Conservation (phyloP, 805 yeast species). For the Yamadazyma takamatsuzukensis region DNA sequence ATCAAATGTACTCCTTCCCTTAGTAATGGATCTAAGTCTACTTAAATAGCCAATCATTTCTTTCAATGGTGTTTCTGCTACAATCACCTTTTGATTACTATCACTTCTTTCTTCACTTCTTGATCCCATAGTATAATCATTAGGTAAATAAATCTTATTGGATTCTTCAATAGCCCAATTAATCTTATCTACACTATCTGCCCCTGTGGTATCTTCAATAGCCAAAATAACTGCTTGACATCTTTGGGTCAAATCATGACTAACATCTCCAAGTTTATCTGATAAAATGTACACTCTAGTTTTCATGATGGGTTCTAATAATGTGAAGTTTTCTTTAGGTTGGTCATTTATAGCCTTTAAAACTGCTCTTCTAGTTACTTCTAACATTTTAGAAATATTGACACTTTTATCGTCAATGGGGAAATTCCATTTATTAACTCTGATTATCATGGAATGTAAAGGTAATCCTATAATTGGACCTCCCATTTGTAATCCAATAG, state of each 20-base stretch:
- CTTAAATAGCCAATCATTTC: slow-evolving; percentile 90
- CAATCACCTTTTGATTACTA: slow-evolving; percentile 50
- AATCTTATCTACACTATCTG: slow-evolving; percentile 30
- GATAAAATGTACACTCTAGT: slow-evolving; percentile 65
- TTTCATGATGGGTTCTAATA: slow-evolving; percentile 87
- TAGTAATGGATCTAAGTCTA: slow-evolving; percentile 75
- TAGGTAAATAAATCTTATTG: slow-evolving; percentile 64
- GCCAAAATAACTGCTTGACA: slow-evolving; percentile 72
- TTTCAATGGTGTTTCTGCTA: slow-evolving; percentile 80
- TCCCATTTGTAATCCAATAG: slow-evolving; percentile 63
- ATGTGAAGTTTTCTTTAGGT: slow-evolving; percentile 35
- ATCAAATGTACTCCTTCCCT: slow-evolving; percentile 81
- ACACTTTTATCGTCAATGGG: slow-evolving; percentile 46
- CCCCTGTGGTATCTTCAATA: slow-evolving; percentile 58
- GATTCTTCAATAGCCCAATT: slow-evolving; percentile 55
- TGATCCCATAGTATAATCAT: slow-evolving; percentile 59
- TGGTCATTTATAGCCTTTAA: slow-evolving; percentile 17
- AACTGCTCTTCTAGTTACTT: slow-evolving; percentile 40
- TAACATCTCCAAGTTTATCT: slow-evolving; percentile 73
- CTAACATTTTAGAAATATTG: slow-evolving; percentile 40
- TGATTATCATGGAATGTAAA: slow-evolving; percentile 57
- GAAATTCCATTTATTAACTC: slow-evolving; percentile 49
- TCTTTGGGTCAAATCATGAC: slow-evolving; percentile 77
- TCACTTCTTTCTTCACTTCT: slow-evolving; percentile 12
- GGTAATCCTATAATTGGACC: slow-evolving; percentile 57